Evolutionary conservation across 495 filamentous ascomycete species (phyloP).

Genomic region (Penicillium angulare): DNA sequence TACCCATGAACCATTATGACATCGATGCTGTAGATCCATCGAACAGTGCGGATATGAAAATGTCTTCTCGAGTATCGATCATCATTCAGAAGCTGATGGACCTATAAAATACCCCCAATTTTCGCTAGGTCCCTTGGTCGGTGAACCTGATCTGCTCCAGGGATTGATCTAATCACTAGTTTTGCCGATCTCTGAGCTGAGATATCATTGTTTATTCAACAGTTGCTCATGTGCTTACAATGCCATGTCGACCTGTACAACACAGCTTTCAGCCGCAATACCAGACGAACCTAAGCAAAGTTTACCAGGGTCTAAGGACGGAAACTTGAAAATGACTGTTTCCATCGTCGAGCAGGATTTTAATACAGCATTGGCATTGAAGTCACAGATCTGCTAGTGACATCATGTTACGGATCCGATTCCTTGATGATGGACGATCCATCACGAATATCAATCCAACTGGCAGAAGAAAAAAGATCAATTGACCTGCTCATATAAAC

Average conservation of each 20-base stretch:
- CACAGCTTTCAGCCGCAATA: neutral
- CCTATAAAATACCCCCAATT: neutral
- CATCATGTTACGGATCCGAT: conserved; percentile 9
- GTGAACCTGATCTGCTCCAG: neutral
- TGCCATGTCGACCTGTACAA: neutral
- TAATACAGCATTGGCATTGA: neutral
- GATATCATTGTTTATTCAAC: neutral
- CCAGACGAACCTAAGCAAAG: neutral
- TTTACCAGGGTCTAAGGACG: neutral
- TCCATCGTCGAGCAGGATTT: neutral
- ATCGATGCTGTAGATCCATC: neutral
- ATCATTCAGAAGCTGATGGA: neutral
- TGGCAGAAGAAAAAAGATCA: too few species aligned
- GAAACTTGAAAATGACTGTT: neutral
- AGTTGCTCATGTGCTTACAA: too few species aligned
- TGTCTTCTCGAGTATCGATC: neutral
- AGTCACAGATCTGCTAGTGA: conserved; percentile 9
- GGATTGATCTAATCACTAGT: conserved; percentile 1
- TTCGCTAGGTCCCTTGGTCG: neutral
- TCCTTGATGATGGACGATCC: neutral
- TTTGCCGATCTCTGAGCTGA: conserved; percentile 1
- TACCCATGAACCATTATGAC: neutral
- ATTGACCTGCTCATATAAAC: neutral
- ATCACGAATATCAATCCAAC: neutral
- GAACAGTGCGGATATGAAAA: neutral